Base-by-base conservation (phyloP, 208 protist species). In the Acanthamoeba lenticulata region DNA sequence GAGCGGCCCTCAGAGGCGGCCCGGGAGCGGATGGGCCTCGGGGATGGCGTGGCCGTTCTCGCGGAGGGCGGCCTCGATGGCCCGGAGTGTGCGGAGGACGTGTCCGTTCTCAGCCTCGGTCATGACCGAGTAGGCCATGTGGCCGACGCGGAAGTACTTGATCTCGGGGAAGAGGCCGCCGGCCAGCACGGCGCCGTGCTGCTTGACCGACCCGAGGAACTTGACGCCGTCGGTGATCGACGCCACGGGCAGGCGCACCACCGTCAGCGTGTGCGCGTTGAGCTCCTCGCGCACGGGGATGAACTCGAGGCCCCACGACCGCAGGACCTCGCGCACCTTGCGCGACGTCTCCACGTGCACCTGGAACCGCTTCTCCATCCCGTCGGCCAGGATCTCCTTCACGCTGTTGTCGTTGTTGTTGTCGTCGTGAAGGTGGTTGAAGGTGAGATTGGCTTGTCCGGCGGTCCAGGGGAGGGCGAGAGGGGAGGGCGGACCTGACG, bases 91-190 rank as follows among this genome's bases (percentile, higher is more conserved):
- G 42, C 45, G 38, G n/a, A 57, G 42, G n/a, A 86, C 1, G 45
- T 86, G 77, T 0, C 45, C 45, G 77, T 86, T 47, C 45, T 86
- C 77, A 21, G 24, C n/a, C 77, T 55, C 38, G 42, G 27, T 45
- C 77, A 86, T 38, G 15, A 86, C 77, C 24, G 42, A 57, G 42
- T 57, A 45, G 24, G 42, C 77, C 77, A 86, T 86, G 77, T 86
- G 77, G 15, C 77, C 77, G 32, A 86, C 52, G 34, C 77, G 34
- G 57, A 95, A 95, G 90, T 95, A 95, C 69, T 95, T 95, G 77
- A 95, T 95, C 52, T 81, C 29, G 44, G 86, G 65, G 55, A 65
- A 69, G 29, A 95, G 49, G 19, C 94, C 94, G 32, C 94, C 94
- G 24, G 94, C 86, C 1, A 93, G 34, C 40, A 93, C 62, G 2